phyloP scores from a whole-genome alignment of 352 stramenopile species.

The Hyaloperonospora arabidopsidis region DNA sequence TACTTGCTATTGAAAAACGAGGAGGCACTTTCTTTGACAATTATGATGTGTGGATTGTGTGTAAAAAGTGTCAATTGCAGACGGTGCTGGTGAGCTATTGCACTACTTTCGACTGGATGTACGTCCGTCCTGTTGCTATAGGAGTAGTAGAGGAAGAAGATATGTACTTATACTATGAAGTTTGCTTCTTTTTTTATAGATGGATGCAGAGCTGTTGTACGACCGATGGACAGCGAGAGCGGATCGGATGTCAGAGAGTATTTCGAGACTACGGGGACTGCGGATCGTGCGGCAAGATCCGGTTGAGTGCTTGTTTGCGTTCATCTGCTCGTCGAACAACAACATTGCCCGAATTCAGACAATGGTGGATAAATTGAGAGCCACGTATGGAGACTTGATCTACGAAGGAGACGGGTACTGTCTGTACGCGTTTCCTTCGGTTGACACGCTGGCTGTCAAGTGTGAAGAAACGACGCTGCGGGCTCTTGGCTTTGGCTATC shows the following conservation, averaged over 20 bases:
- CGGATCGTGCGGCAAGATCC: conserved; percentile 91
- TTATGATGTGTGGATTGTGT: conserved; percentile 3
- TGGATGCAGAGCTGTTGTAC: conserved; percentile 49
- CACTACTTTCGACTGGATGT: conserved; percentile 89
- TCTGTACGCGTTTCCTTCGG: conserved; percentile 89
- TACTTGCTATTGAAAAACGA: not conserved
- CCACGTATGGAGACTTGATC: conserved; percentile 79
- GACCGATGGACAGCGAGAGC: conserved; percentile 63
- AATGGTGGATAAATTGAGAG: conserved; percentile 88
- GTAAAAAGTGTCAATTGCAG: conserved; percentile 27
- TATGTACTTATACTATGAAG: not conserved
- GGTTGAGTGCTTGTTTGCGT: conserved; percentile 94
- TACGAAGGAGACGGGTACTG: conserved; percentile 10
- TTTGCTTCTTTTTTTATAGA: conserved; percentile 7
- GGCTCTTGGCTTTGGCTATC: conserved; percentile 83
- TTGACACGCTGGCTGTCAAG: conserved; percentile 54
- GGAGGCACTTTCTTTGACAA: not conserved
- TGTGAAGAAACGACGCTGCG: conserved; percentile 84
- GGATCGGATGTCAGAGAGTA: conserved; percentile 62
- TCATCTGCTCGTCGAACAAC: conserved; percentile 98
- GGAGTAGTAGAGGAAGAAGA: not conserved
- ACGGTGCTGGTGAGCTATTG: conserved; percentile 44
- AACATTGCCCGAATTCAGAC: conserved; percentile 94
- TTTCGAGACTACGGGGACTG: conserved; percentile 76
- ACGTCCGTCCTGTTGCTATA: conserved; percentile 2